Base-by-base conservation (phyloP, 441 rosid species). In the Arabidopsis lyrata region DNA sequence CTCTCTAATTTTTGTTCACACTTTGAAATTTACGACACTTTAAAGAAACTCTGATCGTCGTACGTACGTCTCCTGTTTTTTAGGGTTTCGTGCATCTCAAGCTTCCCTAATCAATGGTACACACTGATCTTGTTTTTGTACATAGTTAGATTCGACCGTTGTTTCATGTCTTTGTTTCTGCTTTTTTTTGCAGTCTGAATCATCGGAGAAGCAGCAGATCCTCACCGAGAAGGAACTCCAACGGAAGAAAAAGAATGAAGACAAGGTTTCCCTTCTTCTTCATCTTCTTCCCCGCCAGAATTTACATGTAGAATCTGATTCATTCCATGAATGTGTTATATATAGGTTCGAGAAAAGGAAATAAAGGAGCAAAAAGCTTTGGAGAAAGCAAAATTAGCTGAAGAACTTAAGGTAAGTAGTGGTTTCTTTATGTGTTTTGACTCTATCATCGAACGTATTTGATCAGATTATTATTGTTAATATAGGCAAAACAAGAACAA, bases 201-300 rank as follows among this genome's bases (percentile, higher is more conserved):
- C 83, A 18, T 18, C 20, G 20, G 20, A 18, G 34, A 89, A 86
- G 75, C 77, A 75, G 61, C 81, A 81, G 80, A 66, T 77, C 52
- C 44, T 64, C 2, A 71, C 73, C 1, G 85, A 76, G 16, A 90
- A 91, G 73, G 95, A 93, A 24, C 83, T 85, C 11, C 95, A 94
- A 75, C 82, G 95, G 39, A 89, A 92, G 89, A 88, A 88, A 88
- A 95, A 86, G 85, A 95, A 90, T 61, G 93, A 92, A 64, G 97
- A 90, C 58, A 90, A 92, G 90, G 96, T 90, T 68, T 47, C 50
- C 48, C 52, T 65, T 74, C 14, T 1, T 58, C 18, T 13, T 39
- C 6, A n/a, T n/a, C n/a, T 10, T 16, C 12, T 9, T 42, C 8
- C 15, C 15, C 8, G 14, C 31, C 27, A 10, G 29, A 52, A 24